Evolutionary conservation across 2,329 filamentous ascomycete species (phyloP).

Genomic region (Emergomyces africanus): DNA sequence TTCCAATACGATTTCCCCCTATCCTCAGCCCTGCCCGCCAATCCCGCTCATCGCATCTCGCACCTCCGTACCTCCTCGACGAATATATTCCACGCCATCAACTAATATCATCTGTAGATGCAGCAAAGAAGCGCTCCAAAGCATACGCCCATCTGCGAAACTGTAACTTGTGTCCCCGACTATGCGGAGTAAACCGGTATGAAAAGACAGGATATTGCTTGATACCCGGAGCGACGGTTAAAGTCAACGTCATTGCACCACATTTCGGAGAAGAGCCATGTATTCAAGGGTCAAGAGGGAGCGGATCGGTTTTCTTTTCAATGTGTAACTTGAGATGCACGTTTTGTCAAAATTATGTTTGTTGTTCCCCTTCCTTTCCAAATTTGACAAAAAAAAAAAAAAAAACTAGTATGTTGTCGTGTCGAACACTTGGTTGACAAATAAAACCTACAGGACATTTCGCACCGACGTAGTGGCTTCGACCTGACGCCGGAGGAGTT

Average conservation of each 20-base stretch:
- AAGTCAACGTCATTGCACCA: constrained; percentile 73
- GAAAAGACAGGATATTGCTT: constrained; percentile 66
- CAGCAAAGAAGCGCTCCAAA: constrained; percentile 56
- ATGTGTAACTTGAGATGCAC: constrained; percentile 65
- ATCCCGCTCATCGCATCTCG: constrained; percentile 21
- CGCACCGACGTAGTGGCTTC: constrained; percentile 69
- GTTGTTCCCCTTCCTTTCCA: background rate
- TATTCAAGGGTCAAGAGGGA: constrained; percentile 69
- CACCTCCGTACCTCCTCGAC: constrained; percentile 56
- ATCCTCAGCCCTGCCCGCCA: background rate
- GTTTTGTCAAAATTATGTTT: constrained; percentile 58
- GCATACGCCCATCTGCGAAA: constrained; percentile 64
- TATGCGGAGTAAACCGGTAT: constrained; percentile 69
- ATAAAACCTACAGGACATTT: constrained; percentile 46
- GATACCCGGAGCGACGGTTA: constrained; percentile 58
- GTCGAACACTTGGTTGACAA: background rate
- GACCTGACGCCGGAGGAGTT: constrained; percentile 67
- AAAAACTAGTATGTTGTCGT: background rate
- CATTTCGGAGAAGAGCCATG: constrained; percentile 80
- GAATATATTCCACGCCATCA: constrained; percentile 64
- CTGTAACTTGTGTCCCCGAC: constrained; percentile 69
- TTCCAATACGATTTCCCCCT: background rate
- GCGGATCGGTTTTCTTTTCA: constrained; percentile 69
- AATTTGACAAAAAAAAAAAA: background rate
- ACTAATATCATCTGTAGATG: constrained; percentile 53